These are phyloP conservation scores for Coniochaeta ligniaria DNA, from an alignment of 2,329 filamentous ascomycete genomes.

Conservation along the genomic window DNA sequence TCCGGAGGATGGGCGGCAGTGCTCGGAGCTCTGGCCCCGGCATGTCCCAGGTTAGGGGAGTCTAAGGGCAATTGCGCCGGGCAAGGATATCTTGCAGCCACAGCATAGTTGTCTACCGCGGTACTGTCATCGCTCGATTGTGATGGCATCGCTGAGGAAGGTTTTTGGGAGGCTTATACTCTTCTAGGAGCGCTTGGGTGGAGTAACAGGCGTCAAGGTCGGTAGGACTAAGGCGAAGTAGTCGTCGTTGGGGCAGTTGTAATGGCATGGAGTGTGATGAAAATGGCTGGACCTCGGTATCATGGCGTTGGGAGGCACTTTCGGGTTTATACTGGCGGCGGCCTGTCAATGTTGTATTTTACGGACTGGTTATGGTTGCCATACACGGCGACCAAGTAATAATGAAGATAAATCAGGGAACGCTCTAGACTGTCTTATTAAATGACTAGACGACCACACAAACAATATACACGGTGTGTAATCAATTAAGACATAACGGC, in stretches of 20 bases:
- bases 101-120: too few relatives aligned
- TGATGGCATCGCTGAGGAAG: background rate
- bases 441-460: too few relatives aligned
- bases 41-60: conserved; percentile 49
- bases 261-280: background rate
- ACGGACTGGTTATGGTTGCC: background rate
- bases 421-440: too few relatives aligned
- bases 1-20: conserved; percentile 41
- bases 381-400: background rate
- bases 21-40: conserved; percentile 35
- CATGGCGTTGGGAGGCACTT: background rate
- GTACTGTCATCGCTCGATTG: too few relatives aligned
- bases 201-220: background rate
- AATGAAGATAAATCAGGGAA: background rate
- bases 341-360: background rate
- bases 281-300: background rate
- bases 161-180: background rate
- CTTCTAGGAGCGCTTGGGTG: background rate
- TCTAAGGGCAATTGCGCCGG: background rate
- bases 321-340: background rate
- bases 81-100: too few relatives aligned
- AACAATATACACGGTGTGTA: too few relatives aligned
- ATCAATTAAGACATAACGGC: too few relatives aligned
- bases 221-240: background rate
- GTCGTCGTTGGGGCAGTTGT: background rate